Conservation (phyloP, 192 early-diverging fungal genomes). For the Backusella parvicylindrica region DNA sequence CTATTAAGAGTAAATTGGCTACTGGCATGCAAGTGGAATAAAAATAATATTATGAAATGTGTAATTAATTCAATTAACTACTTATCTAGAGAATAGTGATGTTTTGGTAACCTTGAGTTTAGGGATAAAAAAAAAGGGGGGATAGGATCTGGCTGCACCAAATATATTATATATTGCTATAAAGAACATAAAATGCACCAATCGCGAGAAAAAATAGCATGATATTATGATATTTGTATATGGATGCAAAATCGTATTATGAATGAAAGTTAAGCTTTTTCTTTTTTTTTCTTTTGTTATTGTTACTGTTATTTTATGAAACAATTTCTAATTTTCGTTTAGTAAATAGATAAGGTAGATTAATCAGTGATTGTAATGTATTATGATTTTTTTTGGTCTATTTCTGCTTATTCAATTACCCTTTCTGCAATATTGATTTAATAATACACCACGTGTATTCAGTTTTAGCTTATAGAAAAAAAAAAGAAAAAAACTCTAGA, state of each 20-base stretch:
- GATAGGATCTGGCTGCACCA: too few relatives aligned
- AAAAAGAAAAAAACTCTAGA: neutral
- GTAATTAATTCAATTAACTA: neutral
- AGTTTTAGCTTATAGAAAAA: neutral
- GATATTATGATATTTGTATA: too few relatives aligned
- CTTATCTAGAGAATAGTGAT: neutral
- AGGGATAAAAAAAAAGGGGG: neutral
- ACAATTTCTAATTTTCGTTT: too few relatives aligned
- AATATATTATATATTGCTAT: too few relatives aligned
- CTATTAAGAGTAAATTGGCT: neutral
- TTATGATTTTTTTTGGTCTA: too few relatives aligned
- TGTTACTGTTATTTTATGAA: too few relatives aligned
- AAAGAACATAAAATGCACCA: neutral
- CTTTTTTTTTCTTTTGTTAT: too few relatives aligned
- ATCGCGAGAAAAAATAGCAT: neutral
- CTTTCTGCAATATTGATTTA: neutral
- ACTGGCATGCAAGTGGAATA: neutral
- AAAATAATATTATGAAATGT: neutral
- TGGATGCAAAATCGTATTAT: too few relatives aligned
- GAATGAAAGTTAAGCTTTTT: too few relatives aligned
- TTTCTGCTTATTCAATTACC: neutral
- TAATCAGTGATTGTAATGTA: too few relatives aligned
- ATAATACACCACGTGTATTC: neutral
- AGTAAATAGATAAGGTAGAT: too few relatives aligned
- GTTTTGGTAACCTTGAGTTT: neutral